Evolutionary conservation across 163 green algal species (phyloP).

Genomic region (Trebouxiophyceae sp.): DNA sequence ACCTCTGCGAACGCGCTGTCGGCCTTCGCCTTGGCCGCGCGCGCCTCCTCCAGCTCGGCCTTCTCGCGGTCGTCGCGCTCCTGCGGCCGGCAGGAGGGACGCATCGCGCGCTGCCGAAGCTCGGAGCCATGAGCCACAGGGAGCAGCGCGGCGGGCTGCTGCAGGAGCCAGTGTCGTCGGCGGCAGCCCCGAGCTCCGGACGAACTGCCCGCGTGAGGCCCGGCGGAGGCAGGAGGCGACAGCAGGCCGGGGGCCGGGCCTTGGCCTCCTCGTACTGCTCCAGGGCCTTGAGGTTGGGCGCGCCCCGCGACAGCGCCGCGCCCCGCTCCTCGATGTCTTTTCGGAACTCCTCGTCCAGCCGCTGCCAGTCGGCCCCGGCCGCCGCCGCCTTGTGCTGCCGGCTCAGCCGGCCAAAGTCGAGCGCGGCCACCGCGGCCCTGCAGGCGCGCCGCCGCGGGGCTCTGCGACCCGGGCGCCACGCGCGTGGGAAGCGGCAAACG

Average conservation of each 20-base stretch:
- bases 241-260: neutral
- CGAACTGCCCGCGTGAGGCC: too few relatives aligned
- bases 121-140: neutral
- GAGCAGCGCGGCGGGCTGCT: too few relatives aligned
- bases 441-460: too few relatives aligned
- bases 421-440: neutral
- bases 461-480: too few relatives aligned
- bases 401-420: constrained; percentile 31
- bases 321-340: constrained; percentile 28
- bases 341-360: constrained; percentile 16
- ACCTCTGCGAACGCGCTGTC: constrained; percentile 52
- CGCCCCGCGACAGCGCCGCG: constrained; percentile 46
- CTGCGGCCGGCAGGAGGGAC: constrained; percentile 21
- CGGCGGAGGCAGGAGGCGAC: neutral
- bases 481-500: too few relatives aligned
- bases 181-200: too few relatives aligned
- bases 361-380: neutral
- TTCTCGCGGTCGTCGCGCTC: constrained; percentile 65
- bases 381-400: constrained; percentile 13
- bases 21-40: constrained; percentile 12
- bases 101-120: neutral
- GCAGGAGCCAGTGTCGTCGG: too few relatives aligned
- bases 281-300: constrained; percentile 87
- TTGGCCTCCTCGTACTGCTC: constrained; percentile 74
- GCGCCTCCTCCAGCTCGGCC: constrained; percentile 37